Base-by-base conservation (phyloP, 345 rosid genomes). In the Lepidium africanum region DNA sequence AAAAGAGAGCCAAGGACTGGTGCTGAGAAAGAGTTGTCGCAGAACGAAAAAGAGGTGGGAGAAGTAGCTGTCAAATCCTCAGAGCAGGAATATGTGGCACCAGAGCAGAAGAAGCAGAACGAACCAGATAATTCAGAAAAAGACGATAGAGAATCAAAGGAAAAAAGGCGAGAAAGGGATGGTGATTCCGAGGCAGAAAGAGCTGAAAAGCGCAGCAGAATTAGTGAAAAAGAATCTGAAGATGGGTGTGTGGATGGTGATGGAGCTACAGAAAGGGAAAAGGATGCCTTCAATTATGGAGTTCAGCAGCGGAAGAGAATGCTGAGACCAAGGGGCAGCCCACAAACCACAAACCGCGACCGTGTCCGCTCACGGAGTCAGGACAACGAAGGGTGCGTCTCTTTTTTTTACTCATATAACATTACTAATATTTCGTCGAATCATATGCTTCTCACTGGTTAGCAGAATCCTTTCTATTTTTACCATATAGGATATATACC, bases 291-390 rank as follows among this genome's bases (percentile, higher is more conserved):
- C 71, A 83, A 73, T 71, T 81, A 81, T 73, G 99, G 97, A 70
- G 89, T 89, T 70, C 99, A 94, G 79, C 97, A 89, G 81, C 87
- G 94, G 55, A 94, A 89, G 88, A 83, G 96, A 82, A 86, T 92
- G 98, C 92, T 84, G 56, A 80, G 96, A 59, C 88, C 99, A 16
- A 87, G 97, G 77, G 94, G 96, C 49, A 91, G 98, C 73, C 96
- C 98, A 57, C 96, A 86, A 70, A 73, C 84, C 64, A 74, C 79
- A 41, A 87, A 81, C 35, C 89, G 92, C 14, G 97, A 95, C 40
- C 79, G 80, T 49, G 86, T 77, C 42, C 83, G 81, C 78, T 67
- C 93, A 46, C 94, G 86, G 42, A 35, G 85, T 33, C 96, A 86
- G 70, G 98, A 91, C 33, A 86, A 78, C 73, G 99, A 89, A 78